These are phyloP conservation scores for Paecilomyces dactylethromorphus DNA, from an alignment of 2,329 filamentous ascomycete species.

Conservation along the genomic window DNA sequence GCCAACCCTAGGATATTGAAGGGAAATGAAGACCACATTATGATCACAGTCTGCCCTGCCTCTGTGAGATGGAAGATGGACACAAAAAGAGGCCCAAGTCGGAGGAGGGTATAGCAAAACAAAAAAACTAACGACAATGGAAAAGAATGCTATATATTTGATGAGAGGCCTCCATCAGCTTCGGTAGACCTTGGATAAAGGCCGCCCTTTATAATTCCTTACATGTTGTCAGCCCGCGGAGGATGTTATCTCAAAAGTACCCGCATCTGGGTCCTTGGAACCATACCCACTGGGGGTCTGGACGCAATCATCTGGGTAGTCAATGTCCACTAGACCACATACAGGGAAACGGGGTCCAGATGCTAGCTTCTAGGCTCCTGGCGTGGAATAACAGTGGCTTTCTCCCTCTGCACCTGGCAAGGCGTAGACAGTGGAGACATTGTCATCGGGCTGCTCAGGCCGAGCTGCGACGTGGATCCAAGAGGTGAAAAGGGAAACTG, in stretches of 20 bases:
- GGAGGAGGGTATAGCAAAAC: not conserved
- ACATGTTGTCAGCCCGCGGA: not conserved
- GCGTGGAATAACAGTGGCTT: not conserved
- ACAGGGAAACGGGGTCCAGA: not conserved
- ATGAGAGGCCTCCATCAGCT: not conserved
- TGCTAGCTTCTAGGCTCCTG: not conserved
- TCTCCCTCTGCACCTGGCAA: not conserved
- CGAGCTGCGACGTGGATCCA: not conserved
- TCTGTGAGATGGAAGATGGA: not conserved
- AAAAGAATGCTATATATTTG: not conserved
- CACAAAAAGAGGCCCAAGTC: not conserved
- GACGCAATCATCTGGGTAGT: not conserved
- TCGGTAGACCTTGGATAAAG: not conserved
- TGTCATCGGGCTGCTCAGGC: not conserved
- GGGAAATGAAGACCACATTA: not conserved
- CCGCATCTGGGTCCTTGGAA: not conserved
- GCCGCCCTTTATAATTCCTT: not conserved
- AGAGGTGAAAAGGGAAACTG: not conserved
- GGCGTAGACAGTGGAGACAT: not conserved
- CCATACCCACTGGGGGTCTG: not conserved
- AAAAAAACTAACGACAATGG: not conserved
- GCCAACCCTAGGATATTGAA: slow-evolving; percentile 1
- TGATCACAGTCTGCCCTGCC: not conserved
- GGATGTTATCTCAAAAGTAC: not conserved
- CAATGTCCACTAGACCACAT: not conserved